Evolutionary conservation across 768 basidiomycete species (phyloP).

Genomic region (Phaeotremella fagi): DNA sequence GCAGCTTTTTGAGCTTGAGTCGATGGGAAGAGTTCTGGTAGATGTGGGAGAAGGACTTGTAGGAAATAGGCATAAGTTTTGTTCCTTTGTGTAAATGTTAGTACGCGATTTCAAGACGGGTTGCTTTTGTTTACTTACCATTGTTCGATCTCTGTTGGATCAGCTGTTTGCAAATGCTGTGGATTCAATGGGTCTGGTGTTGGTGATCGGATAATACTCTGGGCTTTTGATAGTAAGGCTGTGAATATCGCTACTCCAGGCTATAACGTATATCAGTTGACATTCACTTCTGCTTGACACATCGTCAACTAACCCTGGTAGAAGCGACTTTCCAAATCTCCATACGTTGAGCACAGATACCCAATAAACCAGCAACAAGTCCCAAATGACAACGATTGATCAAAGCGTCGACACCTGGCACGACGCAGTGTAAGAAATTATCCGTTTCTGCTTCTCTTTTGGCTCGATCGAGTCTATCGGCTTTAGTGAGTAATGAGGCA

Average conservation of each 20-base stretch:
- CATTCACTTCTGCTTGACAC: too few species aligned
- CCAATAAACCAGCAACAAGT: constrained; percentile 78
- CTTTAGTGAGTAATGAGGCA: constrained; percentile 52
- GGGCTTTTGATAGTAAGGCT: constrained; percentile 84
- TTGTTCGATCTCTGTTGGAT: constrained; percentile 64
- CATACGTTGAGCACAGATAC: constrained; percentile 72
- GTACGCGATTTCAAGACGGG: constrained; percentile 5
- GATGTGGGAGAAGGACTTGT: constrained; percentile 67
- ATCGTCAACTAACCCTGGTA: constrained; percentile 65
- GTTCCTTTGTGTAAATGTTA: constrained; percentile 57
- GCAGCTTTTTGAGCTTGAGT: constrained; percentile 54
- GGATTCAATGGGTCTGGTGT: constrained; percentile 55
- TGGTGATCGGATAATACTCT: constrained; percentile 73
- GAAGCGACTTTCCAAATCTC: constrained; percentile 67
- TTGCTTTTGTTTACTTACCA: too few species aligned
- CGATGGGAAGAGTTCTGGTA: constrained; percentile 83
- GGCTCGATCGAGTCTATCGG: constrained; percentile 35
- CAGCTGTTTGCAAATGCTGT: constrained; percentile 54
- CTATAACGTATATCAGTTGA: constrained; percentile 51
- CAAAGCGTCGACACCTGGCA: constrained; percentile 80
- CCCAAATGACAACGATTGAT: constrained; percentile 73
- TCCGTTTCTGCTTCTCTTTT: constrained; percentile 79
- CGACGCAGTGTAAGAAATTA: constrained; percentile 74
- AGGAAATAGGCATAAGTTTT: constrained; percentile 83
- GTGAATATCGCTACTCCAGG: constrained; percentile 89